Evolutionary conservation across 306 rosid species (phyloP), one percentile per base, ranked within the genome.

Genomic region (Cucumis hystrix): DNA sequence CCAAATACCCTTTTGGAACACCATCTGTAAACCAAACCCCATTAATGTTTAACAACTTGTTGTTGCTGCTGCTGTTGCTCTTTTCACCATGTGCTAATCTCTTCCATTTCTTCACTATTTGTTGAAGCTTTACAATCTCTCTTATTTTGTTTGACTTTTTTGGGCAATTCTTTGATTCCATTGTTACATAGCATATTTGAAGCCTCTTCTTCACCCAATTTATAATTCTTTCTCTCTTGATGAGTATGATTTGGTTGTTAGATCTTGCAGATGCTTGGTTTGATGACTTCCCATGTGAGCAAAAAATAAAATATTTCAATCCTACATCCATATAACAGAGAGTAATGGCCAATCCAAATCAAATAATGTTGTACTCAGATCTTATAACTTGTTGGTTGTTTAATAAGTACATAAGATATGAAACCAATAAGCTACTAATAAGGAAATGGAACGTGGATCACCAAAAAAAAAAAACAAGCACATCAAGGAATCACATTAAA

Each of bases 71-170:
- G 41, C 79, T 49, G 55, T 75, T 41, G 16, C 58, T 47, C 77
- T 88, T 92, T 65, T 96, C 82, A 10, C 90, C 80, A 79, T 78
- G 90, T 13, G 97, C 96, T 11, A 80, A 71, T 81, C 88, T 94
- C 88, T 93, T 92, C 98, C 98, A 92, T 81, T 89, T 94, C 91
- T 92, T 94, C 16, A 94, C 89, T 82, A 94, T 87, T 83, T 92
- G 96, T 74, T 86, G 95, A 86, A 94, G 97, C 81, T 96, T 94
- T 57, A 90, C 98, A 52, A 94, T 94, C 6, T 94, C 92, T 71
- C 90, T 91, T 82, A 94, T 94, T 87, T 87, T 94, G 92, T 90
- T 94, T 33, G 93, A 86, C 79, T 89, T 94, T 91, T 88, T 92
- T 76, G 85, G 80, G 81, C 15, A 14, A 33, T 63, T 21, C 69